Conservation (phyloP, 352 stramenopile genomes). For the Pythium scleroteichum region DNA sequence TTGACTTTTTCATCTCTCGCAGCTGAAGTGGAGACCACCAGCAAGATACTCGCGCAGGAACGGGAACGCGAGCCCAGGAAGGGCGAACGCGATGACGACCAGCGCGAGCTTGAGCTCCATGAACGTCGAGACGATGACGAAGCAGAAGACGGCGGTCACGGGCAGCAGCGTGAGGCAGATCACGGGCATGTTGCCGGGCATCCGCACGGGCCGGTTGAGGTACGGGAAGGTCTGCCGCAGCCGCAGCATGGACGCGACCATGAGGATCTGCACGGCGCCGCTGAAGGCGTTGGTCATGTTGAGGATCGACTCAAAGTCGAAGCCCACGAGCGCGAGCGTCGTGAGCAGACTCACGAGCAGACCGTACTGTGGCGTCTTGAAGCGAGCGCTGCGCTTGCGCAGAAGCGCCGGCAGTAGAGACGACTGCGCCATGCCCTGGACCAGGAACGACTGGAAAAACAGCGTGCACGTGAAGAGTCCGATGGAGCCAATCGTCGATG, state of each 20-base stretch:
- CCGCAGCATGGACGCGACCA: slow-evolving; percentile 80
- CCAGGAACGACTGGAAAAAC: slow-evolving; percentile 74
- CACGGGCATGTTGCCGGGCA: slow-evolving; percentile 6
- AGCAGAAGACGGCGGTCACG: background rate
- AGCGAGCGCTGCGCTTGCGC: slow-evolving; percentile 30
- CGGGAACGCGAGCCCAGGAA: background rate
- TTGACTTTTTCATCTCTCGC: background rate
- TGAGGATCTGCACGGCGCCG: slow-evolving; percentile 59
- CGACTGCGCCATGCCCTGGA: slow-evolving; percentile 53
- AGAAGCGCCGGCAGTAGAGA: slow-evolving; percentile 75
- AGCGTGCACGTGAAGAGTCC: slow-evolving; percentile 88
- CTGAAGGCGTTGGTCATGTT: slow-evolving; percentile 82
- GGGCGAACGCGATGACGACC: background rate
- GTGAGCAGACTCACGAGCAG: slow-evolving; percentile 9
- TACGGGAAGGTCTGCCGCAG: slow-evolving; percentile 48
- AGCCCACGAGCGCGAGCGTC: slow-evolving; percentile 14
- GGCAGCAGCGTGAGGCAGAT: background rate
- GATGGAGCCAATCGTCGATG: slow-evolving; percentile 55
- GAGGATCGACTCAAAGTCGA: slow-evolving; percentile 48
- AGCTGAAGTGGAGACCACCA: background rate
- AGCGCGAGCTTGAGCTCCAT: background rate
- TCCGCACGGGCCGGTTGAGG: slow-evolving; percentile 33
- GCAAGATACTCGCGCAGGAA: background rate
- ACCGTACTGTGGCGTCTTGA: slow-evolving; percentile 17
- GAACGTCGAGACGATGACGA: background rate